Evolutionary conservation across 805 yeast genomes (phyloP), one percentile per base, ranked within the genome.

Genomic region (Wickerhamomyces chambardii): DNA sequence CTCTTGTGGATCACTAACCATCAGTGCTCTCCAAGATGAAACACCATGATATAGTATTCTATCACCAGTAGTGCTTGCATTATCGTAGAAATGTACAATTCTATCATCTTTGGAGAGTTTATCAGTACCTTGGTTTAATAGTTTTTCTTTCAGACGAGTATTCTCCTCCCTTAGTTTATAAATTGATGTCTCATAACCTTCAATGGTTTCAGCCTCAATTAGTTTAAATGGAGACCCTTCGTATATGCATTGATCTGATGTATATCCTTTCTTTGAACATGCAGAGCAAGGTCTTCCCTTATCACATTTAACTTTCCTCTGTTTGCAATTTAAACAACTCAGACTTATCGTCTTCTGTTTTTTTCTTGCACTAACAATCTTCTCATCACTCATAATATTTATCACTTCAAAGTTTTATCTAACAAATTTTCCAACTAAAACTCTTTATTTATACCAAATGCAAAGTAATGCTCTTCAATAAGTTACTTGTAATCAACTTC

Each of bases 231-330:
- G 5, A 14, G 17, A 16, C 7, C n/a, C 15, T 15, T 19, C 24
- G 17, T 19, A 28, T 15, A 28, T 14, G 15, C 29, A 28, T 16
- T 24, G 27, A 7, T 24, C 27, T 24, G 12, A 6, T 6, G 16
- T 15, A n/a, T 15, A 16, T n/a, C 18, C 18, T 15, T n/a, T 28
- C 17, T 16, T 28, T 30, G 18, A 7, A 21, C 33, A 30, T 2
- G 50, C 38, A 2, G 50, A 37, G 35, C 61, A 56, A 2, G 61
- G 61, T 12, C 38, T 37, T 8, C 40, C 45, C 32, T 47, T 43
- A 32, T 56, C 59, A 45, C 61, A 56, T 30, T 45, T 48, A 21
- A 50, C 48, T 34, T 55, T 56, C 30, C 56, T 36, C 32, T 48
- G 36, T 33, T 54, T 46, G 40, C 55, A 55, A 14, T 42, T 38